These are phyloP conservation scores for Fagopyrum homotropicum DNA, from an alignment of 148 eudicot species.

Conservation along the genomic window DNA sequence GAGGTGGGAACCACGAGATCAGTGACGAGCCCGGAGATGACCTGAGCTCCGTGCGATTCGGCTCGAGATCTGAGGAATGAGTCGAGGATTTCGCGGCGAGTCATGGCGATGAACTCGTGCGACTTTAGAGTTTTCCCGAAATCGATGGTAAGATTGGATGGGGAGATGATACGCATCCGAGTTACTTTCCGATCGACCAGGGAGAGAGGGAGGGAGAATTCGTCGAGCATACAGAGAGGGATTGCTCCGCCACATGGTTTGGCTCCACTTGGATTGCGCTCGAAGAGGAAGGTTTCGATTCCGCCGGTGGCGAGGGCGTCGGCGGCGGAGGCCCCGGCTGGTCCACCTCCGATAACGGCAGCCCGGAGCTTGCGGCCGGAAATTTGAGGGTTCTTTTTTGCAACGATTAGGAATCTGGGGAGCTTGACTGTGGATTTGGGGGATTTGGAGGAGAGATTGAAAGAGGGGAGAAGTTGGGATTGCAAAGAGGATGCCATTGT, in stretches of 20 bases:
- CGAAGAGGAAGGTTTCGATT: constrained; percentile 74
- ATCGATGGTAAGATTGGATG: constrained; percentile 68
- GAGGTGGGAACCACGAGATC: constrained; percentile 41
- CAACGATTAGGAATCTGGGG: constrained; percentile 17
- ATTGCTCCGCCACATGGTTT: constrained; percentile 97
- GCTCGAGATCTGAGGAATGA: constrained; percentile 66
- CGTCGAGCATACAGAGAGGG: constrained; percentile 88
- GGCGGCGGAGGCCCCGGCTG: constrained; percentile 85
- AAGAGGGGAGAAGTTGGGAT: constrained; percentile 31
- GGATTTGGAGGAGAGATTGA: constrained; percentile 21
- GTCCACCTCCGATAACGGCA: constrained; percentile 85
- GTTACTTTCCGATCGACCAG: constrained; percentile 78
- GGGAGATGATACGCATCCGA: constrained; percentile 74
- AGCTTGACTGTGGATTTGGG: constrained; percentile 1
- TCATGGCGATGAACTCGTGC: constrained; percentile 85
- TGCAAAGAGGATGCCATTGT: constrained; percentile 33
- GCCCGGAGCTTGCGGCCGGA: constrained; percentile 49
- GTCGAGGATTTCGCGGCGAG: constrained; percentile 85
- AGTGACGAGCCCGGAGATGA: constrained; percentile 56
- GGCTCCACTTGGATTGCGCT: constrained; percentile 60
- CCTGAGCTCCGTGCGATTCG: constrained; percentile 41
- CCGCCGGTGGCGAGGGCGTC: constrained; percentile 69
- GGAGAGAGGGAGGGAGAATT: constrained; percentile 55
- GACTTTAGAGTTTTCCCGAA: constrained; percentile 75
- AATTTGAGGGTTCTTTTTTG: constrained; percentile 16